Base-by-base conservation (phyloP, 805 yeast species). In the Schwanniomyces yamadae region DNA sequence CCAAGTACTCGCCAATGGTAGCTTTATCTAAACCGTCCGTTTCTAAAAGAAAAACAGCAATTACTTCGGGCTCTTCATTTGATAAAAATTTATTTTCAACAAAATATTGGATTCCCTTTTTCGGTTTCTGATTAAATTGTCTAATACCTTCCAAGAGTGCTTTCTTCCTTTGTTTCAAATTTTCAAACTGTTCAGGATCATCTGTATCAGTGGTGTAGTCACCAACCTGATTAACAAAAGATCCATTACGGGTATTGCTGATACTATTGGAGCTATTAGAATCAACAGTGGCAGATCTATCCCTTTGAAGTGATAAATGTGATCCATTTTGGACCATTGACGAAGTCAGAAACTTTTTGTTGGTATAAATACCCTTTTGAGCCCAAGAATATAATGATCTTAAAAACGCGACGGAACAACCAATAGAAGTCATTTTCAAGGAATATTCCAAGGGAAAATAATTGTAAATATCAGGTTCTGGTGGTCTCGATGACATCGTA, bases 331-430 rank as follows among this genome's bases (percentile, higher is more conserved):
- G 21, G 5, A 35, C 44, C 17, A 28, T 33, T 4, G 38, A 22
- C 16, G 39, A 26, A 22, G 19, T 30, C 10, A 11, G 33, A 16
- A 20, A 34, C 18, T 28, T 41, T 28, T 20, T 19, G 21, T 23
- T 40, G 22, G 25, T 33, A 23, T 11, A 49, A 16, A 63, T 46
- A 5, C 71, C 73, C 41, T 82, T 78, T 42, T 85, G 95, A 9
- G 95, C 85, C 96, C 97, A 90, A 2, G 87, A 73, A 49, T 84
- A 74, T 29, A 93, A 69, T 0, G 96, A 86, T 48, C 87, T 69
- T 50, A 95, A 69, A 31, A 89, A 82, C 2, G 89, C 84, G 10
- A 91, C 93, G 28, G 89, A 73, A 42, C 91, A 82, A 33, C 78
- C 80, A 39, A 95, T 71, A 0, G 98, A 78, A 1, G 80, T 77